phyloP scores from a whole-genome alignment of 306 rosid genomes.

The Prosopis cineraria region DNA sequence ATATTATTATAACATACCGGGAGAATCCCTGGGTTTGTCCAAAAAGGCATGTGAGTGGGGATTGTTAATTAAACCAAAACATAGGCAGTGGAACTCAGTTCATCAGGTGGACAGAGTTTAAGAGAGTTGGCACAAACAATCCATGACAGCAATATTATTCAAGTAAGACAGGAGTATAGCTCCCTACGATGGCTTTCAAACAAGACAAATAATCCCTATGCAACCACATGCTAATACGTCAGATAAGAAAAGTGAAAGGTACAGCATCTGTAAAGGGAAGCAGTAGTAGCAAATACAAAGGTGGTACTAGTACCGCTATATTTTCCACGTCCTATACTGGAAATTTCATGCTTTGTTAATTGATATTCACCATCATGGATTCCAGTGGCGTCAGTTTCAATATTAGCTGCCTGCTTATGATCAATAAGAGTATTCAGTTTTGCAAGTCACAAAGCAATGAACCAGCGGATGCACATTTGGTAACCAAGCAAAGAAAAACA shows the following conservation, averaged over 20 bases:
- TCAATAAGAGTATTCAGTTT: conserved; percentile 16
- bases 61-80: not conserved
- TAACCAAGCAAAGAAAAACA: conserved; percentile 22
- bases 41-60: not conserved
- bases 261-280: conserved; percentile 15
- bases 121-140: not conserved
- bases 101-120: not conserved
- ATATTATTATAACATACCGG: not conserved
- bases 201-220: conserved; percentile 6
- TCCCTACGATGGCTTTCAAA: conserved; percentile 19
- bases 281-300: conserved; percentile 27
- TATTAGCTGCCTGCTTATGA: conserved; percentile 80
- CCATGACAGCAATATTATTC: conserved; percentile 28
- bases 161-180: conserved; percentile 29
- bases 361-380: conserved; percentile 74
- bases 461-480: not conserved
- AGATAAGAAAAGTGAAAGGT: conserved; percentile 10
- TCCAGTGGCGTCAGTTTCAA: conserved; percentile 81
- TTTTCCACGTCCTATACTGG: conserved; percentile 80
- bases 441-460: conserved; percentile 20
- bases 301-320: conserved; percentile 83
- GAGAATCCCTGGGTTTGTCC: not conserved
- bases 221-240: conserved; percentile 19
- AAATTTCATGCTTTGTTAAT: conserved; percentile 76
- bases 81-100: not conserved